These are phyloP conservation scores for Pseudogymnoascus sp. DNA, from an alignment of 2,329 filamentous ascomycete genomes.

Conservation along the genomic window DNA sequence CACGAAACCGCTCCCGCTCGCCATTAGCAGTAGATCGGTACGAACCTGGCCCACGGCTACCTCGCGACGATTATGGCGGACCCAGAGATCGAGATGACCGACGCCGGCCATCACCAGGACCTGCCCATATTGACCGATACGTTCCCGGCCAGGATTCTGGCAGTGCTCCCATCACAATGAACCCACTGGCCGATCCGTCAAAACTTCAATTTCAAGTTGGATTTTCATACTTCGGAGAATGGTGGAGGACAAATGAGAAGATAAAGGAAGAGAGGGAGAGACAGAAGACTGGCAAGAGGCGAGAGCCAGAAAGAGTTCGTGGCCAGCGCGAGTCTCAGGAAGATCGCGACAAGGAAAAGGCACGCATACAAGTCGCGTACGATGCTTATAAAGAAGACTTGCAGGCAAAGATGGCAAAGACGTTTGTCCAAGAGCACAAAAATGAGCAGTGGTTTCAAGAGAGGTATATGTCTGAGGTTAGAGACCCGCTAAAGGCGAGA, in stretches of 20 bases:
- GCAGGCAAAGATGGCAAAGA: constrained; percentile 72
- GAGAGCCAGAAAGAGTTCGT: constrained; percentile 55
- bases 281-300: constrained; percentile 58
- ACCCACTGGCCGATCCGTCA: constrained; percentile 65
- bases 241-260: constrained; percentile 76
- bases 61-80: constrained; percentile 58
- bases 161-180: constrained; percentile 45
- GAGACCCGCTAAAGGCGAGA: constrained; percentile 65
- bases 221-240: constrained; percentile 79
- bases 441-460: constrained; percentile 97
- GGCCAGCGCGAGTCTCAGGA: constrained; percentile 60
- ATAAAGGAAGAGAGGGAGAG: constrained; percentile 77
- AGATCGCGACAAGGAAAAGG: constrained; percentile 71
- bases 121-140: constrained; percentile 75
- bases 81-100: constrained; percentile 42
- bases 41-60: constrained; percentile 55
- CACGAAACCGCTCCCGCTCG: constrained; percentile 61
- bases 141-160: constrained; percentile 62
- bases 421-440: constrained; percentile 87
- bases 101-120: constrained; percentile 49
- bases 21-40: constrained; percentile 65
- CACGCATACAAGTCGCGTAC: constrained; percentile 65
- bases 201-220: constrained; percentile 72
- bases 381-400: constrained; percentile 61
- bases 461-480: constrained; percentile 77